phyloP scores from a whole-genome alignment of 257 asterid genomes.

The Ophiorrhiza pumila region DNA sequence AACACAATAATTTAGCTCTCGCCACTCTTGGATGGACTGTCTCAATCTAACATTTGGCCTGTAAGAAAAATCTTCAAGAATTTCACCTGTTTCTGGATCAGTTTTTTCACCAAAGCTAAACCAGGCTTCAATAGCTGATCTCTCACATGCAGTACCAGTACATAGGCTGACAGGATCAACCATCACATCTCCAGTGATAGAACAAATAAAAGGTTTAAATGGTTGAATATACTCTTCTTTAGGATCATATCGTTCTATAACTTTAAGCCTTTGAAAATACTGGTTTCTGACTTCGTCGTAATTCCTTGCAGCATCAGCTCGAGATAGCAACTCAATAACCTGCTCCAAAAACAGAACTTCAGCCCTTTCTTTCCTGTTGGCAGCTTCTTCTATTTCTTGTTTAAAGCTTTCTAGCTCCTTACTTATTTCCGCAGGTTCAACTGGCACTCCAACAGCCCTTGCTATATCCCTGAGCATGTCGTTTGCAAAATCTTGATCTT shows the following conservation, averaged over 20 bases:
- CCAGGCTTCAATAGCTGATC: constrained; percentile 49
- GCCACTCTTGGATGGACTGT: constrained; percentile 63
- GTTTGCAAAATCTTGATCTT: constrained; percentile 50
- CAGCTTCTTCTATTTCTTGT: constrained; percentile 58
- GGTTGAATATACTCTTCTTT: constrained; percentile 49
- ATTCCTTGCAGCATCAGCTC: constrained; percentile 60
- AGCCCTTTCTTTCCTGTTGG: constrained; percentile 50
- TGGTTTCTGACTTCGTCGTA: constrained; percentile 45
- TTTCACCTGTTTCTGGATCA: constrained; percentile 57
- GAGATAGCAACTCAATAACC: constrained; percentile 55
- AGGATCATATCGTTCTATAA: constrained; percentile 39
- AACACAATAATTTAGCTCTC: constrained; percentile 57
- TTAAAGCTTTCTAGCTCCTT: constrained; percentile 48
- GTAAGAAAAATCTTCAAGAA: constrained; percentile 42
- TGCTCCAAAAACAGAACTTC: constrained; percentile 59
- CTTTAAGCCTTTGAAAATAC: constrained; percentile 43
- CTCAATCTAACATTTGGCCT: constrained; percentile 51
- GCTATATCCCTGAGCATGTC: constrained; percentile 45
- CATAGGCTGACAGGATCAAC: constrained; percentile 62
- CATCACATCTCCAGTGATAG: constrained; percentile 46
- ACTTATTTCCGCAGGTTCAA: constrained; percentile 49
- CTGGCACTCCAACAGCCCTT: constrained; percentile 46
- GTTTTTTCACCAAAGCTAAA: constrained; percentile 37
- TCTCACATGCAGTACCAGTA: constrained; percentile 61
- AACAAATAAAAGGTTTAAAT: constrained; percentile 47